Conservation (phyloP, 805 yeast species). For the Kodamaea fukazawae region DNA sequence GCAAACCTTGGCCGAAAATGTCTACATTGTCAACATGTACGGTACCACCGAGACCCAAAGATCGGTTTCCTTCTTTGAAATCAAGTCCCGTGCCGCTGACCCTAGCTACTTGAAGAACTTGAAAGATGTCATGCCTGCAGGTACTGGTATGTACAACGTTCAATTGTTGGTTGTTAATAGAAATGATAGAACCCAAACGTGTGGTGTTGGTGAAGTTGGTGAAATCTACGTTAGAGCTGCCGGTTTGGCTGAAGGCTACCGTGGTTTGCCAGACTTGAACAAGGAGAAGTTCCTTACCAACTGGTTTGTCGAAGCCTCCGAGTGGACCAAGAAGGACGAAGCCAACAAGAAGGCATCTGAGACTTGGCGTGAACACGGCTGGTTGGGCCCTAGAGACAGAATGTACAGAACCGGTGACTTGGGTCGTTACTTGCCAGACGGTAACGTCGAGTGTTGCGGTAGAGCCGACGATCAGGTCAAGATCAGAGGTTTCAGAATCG, state of each 20-base stretch:
- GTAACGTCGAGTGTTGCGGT: slow-evolving; percentile 97
- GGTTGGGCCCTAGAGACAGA: slow-evolving; percentile 95
- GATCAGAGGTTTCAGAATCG: slow-evolving; percentile 97
- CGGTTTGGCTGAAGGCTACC: slow-evolving; percentile 94
- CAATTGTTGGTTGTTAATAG: slow-evolving; percentile 93
- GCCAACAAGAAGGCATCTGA: slow-evolving; percentile 40
- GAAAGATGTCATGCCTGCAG: slow-evolving; percentile 98
- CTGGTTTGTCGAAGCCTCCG: slow-evolving; percentile 76
- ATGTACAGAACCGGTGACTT: slow-evolving; percentile 95
- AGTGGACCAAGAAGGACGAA: slow-evolving; percentile 61
- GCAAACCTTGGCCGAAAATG: slow-evolving; percentile 89
- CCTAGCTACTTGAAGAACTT: slow-evolving; percentile 73
- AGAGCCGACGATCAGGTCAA: slow-evolving; percentile 99
- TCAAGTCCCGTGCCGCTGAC: slow-evolving; percentile 67
- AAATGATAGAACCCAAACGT: slow-evolving; percentile 79
- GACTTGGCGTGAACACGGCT: slow-evolving; percentile 68
- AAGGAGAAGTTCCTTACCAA: slow-evolving; percentile 83
- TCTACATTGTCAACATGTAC: slow-evolving; percentile 92
- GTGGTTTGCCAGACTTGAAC: slow-evolving; percentile 87
- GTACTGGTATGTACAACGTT: slow-evolving; percentile 94
- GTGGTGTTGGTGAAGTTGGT: slow-evolving; percentile 99
- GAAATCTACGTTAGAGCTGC: slow-evolving; percentile 98
- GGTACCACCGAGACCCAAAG: slow-evolving; percentile 99
- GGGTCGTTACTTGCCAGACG: slow-evolving; percentile 95
- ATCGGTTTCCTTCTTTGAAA: slow-evolving; percentile 92